Evolutionary conservation across 2,329 filamentous ascomycete species (phyloP).

Genomic region (Ceratocystis colombiana): DNA sequence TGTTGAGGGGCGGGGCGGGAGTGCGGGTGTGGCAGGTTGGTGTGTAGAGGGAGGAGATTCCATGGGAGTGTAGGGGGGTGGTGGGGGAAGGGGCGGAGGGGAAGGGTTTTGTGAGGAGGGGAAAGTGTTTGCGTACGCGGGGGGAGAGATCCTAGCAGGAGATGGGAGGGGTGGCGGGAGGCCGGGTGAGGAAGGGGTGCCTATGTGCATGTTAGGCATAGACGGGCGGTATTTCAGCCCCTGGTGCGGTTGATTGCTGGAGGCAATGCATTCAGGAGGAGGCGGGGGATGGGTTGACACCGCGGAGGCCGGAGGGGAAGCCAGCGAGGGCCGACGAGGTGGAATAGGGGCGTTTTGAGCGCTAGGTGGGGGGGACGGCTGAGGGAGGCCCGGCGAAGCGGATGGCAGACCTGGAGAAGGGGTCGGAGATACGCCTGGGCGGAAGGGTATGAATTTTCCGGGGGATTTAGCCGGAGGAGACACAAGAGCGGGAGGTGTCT

Average conservation of each 20-base stretch:
- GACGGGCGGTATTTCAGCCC: conserved; percentile 15
- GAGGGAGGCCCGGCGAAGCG: neutral
- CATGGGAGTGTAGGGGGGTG: conserved; percentile 5
- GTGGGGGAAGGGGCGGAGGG: conserved; percentile 2
- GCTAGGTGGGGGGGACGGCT: neutral
- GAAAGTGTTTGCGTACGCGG: neutral
- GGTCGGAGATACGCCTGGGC: conserved; percentile 11
- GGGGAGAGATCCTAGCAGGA: neutral
- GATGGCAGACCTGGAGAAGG: conserved; percentile 9
- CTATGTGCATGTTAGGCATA: conserved; percentile 23
- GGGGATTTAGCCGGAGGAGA: conserved; percentile 3
- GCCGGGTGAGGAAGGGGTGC: neutral
- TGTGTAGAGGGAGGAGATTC: neutral
- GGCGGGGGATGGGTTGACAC: neutral
- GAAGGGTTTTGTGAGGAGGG: neutral
- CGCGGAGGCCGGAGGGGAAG: neutral
- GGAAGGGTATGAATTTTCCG: conserved; percentile 19
- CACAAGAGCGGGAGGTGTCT: neutral
- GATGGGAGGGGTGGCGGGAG: conserved; percentile 7
- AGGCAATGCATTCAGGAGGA: neutral
- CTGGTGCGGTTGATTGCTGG: neutral
- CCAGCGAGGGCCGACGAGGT: neutral
- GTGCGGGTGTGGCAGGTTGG: neutral
- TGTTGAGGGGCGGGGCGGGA: conserved; percentile 18
- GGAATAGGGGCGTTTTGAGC: neutral